Evolutionary conservation across 495 filamentous ascomycete species (phyloP).

Genomic region (Podospora bellae-mahoneyi): DNA sequence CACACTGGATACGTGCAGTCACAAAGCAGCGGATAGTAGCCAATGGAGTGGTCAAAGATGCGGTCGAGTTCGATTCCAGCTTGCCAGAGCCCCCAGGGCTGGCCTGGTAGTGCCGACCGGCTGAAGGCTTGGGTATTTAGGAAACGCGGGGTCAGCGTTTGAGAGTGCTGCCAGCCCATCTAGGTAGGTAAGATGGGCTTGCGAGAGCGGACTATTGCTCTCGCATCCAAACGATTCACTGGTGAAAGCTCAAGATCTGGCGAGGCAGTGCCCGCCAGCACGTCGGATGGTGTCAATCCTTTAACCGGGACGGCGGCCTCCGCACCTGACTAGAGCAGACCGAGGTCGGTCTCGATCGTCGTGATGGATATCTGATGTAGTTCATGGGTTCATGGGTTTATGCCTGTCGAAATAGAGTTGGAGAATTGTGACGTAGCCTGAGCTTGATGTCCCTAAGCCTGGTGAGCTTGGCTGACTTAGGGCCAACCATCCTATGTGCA

Average conservation of each 20-base stretch:
- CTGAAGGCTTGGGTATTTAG: background rate
- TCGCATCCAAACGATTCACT: background rate
- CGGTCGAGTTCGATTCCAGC: background rate
- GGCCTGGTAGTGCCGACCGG: slow-evolving; percentile 17
- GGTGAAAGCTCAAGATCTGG: background rate
- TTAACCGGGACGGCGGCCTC: background rate
- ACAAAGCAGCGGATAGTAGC: background rate
- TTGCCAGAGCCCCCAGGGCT: slow-evolving; percentile 8
- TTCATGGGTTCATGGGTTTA: background rate
- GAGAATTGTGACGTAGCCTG: slow-evolving; percentile 17
- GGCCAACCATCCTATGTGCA: background rate
- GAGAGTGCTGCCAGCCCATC: too few relatives aligned
- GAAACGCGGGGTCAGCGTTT: background rate
- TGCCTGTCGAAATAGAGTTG: slow-evolving; percentile 22
- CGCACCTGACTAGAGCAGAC: background rate
- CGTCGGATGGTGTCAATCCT: background rate
- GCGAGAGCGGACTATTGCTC: too few relatives aligned
- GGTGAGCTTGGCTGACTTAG: background rate
- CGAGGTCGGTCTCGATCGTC: background rate
- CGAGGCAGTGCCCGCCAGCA: background rate
- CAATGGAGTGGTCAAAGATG: slow-evolving; percentile 9
- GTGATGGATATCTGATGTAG: background rate
- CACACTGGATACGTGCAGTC: background rate
- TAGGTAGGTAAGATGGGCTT: too few relatives aligned
- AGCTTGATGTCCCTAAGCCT: slow-evolving; percentile 4